phyloP scores from a whole-genome alignment of 2,329 filamentous ascomycete species.

The Coleophoma eucalyptorum region DNA sequence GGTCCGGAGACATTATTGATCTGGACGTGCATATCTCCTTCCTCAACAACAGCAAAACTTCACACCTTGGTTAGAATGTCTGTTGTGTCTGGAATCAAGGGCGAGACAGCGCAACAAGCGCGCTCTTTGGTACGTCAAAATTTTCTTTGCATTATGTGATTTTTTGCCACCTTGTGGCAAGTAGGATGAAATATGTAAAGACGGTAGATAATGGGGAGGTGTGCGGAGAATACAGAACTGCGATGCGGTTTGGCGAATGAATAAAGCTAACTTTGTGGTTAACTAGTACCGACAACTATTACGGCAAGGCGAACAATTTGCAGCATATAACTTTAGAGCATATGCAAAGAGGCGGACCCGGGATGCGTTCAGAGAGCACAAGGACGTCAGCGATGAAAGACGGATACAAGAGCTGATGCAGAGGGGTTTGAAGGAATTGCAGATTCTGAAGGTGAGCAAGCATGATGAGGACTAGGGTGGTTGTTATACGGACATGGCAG shows the following conservation, averaged over 20 bases:
- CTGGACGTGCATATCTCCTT: no score
- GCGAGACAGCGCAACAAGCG: constrained; percentile 24
- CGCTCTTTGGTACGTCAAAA: constrained; percentile 25
- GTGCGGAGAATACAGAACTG: no score
- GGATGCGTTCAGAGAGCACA: constrained; percentile 85
- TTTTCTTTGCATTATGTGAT: not conserved
- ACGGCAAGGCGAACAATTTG: constrained; percentile 81
- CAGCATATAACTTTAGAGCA: constrained; percentile 95
- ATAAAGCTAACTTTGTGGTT: not conserved
- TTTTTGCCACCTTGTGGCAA: not conserved
- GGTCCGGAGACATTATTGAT: no score
- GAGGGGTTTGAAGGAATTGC: constrained; percentile 80
- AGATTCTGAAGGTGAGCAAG: constrained; percentile 80
- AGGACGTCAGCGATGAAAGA: constrained; percentile 66
- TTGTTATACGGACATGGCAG: not conserved
- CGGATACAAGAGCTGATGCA: constrained; percentile 85
- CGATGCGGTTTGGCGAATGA: no score
- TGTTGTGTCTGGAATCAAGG: constrained; percentile 16
- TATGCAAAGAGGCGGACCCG: constrained; percentile 88
- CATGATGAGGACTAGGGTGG: not conserved
- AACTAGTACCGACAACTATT: constrained; percentile 85
- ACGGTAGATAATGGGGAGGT: no score
- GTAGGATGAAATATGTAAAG: not conserved
- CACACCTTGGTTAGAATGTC: constrained; percentile 17
- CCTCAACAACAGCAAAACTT: no score